phyloP scores from a whole-genome alignment of 2,329 filamentous ascomycete species.

The Aspergillus aculeatinus region DNA sequence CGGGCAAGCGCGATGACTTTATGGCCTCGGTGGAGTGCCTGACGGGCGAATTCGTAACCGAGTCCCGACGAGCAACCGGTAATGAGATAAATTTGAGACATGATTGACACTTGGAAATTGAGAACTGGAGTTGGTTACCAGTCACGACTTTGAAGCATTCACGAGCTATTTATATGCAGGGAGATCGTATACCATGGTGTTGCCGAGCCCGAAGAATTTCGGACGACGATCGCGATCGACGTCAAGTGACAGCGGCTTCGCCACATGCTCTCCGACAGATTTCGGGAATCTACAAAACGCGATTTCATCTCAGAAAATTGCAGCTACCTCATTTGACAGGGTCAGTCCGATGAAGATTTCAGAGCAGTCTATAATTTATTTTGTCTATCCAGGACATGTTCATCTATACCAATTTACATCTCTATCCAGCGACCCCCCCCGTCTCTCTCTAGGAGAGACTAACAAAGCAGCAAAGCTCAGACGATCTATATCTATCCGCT shows the following conservation, averaged over 20 bases:
- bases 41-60: constrained; percentile 28
- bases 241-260: neutral
- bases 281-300: neutral
- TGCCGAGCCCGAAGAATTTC: neutral
- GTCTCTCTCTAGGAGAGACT: neutral
- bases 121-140: neutral
- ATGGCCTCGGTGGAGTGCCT: constrained; percentile 31
- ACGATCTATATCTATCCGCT: constrained; percentile 20
- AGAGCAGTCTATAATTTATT: neutral
- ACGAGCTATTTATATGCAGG: neutral
- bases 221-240: neutral
- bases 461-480: neutral
- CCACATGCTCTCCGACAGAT: constrained; percentile 3
- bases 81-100: constrained; percentile 35
- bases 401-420: neutral
- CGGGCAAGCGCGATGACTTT: constrained; percentile 39
- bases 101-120: neutral
- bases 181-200: neutral
- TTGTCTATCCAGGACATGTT: neutral
- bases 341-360: neutral
- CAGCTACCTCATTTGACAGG: neutral
- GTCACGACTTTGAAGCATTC: neutral
- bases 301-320: neutral
- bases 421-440: neutral
- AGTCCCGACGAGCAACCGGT: constrained; percentile 39